Evolutionary conservation across 257 asterid species (phyloP).

Genomic region (Ajuga chamaepitys): DNA sequence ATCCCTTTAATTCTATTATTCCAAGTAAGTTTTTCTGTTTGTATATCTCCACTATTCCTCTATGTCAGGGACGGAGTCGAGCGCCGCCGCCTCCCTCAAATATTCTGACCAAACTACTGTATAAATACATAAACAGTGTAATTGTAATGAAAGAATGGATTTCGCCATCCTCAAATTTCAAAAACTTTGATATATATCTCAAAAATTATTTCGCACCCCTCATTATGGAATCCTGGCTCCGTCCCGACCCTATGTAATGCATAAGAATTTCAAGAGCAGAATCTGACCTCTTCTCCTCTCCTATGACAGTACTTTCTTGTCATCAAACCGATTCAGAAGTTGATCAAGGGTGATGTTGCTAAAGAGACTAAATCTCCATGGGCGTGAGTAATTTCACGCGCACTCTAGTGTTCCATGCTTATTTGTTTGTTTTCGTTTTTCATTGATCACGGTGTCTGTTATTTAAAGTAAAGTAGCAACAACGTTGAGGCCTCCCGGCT

Average conservation of each 20-base stretch:
- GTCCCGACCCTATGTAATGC: too few species aligned
- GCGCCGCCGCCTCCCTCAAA: too few species aligned
- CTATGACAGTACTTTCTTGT: constrained; percentile 56
- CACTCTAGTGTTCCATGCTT: neutral
- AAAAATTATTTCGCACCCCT: too few species aligned
- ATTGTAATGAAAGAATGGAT: too few species aligned
- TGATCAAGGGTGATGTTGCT: constrained; percentile 52
- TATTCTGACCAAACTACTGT: too few species aligned
- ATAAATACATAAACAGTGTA: too few species aligned
- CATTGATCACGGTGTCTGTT: neutral
- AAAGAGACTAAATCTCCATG: constrained; percentile 47
- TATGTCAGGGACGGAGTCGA: too few species aligned
- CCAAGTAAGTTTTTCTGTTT: constrained; percentile 46
- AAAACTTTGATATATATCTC: too few species aligned
- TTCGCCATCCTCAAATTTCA: too few species aligned
- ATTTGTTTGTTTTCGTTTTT: neutral
- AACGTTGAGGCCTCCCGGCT: neutral
- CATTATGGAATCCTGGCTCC: too few species aligned
- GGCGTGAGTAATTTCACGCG: constrained; percentile 23
- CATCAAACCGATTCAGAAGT: constrained; percentile 54
- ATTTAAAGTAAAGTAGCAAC: neutral
- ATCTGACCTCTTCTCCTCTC: neutral
- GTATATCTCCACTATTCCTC: neutral
- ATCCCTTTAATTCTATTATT: constrained; percentile 73
- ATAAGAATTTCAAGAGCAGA: neutral